Base-by-base conservation (phyloP, 352 stramenopile genomes). In the Thraustotheca clavata region DNA sequence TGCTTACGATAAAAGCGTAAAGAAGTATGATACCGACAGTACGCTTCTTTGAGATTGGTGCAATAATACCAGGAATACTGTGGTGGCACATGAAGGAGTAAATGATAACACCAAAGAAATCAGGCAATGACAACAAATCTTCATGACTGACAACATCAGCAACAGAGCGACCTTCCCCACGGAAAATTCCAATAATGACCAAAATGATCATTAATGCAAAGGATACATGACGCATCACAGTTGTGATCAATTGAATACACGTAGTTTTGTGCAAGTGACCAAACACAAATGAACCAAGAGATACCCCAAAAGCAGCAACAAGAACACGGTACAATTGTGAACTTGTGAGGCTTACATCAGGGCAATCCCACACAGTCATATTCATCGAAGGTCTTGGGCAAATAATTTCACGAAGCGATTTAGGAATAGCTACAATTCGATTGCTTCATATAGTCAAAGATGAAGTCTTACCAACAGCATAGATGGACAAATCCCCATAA, bases 11-110 rank as follows among this genome's bases (percentile, higher is more conserved):
- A 63, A 92, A 94, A 5, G 83, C 73, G 27, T 67, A 73, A 3
- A 74, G 73, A 18, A 94, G 73, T 36, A 94, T 74, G 31, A 70
- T 59, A 20, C 79, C 71, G 32, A 91, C 79, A 72, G 85, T 80
- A n/a, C 68, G 67, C 66, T 92, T 94, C 77, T 94, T 74, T 3
- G 73, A 85, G 54, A 94, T 87, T 14, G 85, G 85, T 31, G 83
- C 81, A 46, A 94, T 77, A 32, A 94, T 81, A 20, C 85, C 85
- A 3, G 85, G 85, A 48, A 94, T 79, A 49, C 85, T 93, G 76
- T 94, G 85, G 62, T 94, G 85, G 67, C 85, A 94, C 85, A 94
- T 94, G 77, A 94, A 94, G 33, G 85, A 92, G 68, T 94, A 94
- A 61, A 94, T 94, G 70, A 80, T 91, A 20, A 91, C 82, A 34